Evolutionary conservation across 805 yeast species (phyloP), one percentile per base, ranked within the genome.

Genomic region (Yarrowia sp.): DNA sequence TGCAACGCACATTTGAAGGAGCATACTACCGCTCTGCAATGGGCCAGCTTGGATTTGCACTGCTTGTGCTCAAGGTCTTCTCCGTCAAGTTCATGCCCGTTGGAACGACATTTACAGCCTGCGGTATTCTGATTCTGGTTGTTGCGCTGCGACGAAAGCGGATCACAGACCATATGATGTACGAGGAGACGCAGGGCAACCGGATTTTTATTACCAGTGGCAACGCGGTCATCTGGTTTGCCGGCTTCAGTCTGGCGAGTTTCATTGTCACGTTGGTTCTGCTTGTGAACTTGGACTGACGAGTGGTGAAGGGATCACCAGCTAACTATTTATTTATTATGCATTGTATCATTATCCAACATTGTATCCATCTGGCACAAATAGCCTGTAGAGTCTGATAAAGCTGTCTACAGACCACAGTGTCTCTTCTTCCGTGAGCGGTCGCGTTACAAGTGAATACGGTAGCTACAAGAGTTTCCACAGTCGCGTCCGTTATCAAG

Each of bases 1-100:
- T 58, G 41, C 94, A 88, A 72, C 73, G 96, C 62, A 88, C 96
- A 0, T 88, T 87, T 68, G 94, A 88, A 69, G 96, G 96, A 0
- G 92, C 96, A 1, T 88, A 89, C 69, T 77, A 86, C 24, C 73
- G 96, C 59, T 83, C 92, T 0, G 87, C 92, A 19, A 74, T 89
- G 29, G 86, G 88, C 19, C 80, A 85, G 60, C 72, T 89, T 27
- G 80, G 90, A 10, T 85, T 89, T 68, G 79, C 88, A 3, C 74
- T 87, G 31, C 73, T 87, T 62, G 80, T 88, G 16, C 77, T 88
- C 66, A 85, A 86, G 70, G 72, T 88, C 36, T 88, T 88, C 70
- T 77, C 84, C 5, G 74, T 71, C 38, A 88, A 85, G 66, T 87
- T 86, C 69, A 73, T 86, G 58, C 84, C 87, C 0, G 77, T 88